Evolutionary conservation across 73 alveolate genomes (phyloP), one percentile per base, ranked within the genome.

Genomic region (Paramecium caudatum): DNA sequence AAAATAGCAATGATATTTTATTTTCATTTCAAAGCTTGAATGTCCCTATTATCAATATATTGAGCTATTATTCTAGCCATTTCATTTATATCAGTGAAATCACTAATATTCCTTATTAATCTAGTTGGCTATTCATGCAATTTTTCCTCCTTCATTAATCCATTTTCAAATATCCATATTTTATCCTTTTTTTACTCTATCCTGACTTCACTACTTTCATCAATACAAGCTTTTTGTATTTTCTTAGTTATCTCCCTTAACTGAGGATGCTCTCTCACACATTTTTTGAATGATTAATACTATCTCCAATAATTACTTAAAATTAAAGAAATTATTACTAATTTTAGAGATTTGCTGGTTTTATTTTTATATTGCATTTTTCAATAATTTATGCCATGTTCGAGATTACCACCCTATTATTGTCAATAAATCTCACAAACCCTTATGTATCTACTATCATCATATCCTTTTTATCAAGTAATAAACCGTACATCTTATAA

Each of bases 111-210:
- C 30, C 80, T 55, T 5, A 55, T 10, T 5, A 55, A 27, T 74
- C 88, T 74, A 4, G 47, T 45, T 5, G 88, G 88, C 43, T 74
- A 45, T 27, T 41, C 39, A 74, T 74, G 88, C 47, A 34, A 27
- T 17, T 74, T 74, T 74, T 36, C 47, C 12, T 45, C 68, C 32
- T 37, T 16, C 2, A 74, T 19, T 5, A 15, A 16, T 8, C 65
- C 65, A 19, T 43, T 21, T 41, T 74, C 88, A 37, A 74, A 37
- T 5, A 27, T 9, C 88, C 88, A 74, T 1, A 37, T 27, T 41
- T 41, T 45, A 12, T 74, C 43, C 19, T 74, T 27, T 41, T 34
- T 74, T 7, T 39, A 23, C 39, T 74, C 88, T 39, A 74, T 21
- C 2, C 19, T 30, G 0, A 74, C 65, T 21, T 27, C 21, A 6